phyloP scores from a whole-genome alignment of 768 basidiomycete species.

The Termitomyces titanicus region DNA sequence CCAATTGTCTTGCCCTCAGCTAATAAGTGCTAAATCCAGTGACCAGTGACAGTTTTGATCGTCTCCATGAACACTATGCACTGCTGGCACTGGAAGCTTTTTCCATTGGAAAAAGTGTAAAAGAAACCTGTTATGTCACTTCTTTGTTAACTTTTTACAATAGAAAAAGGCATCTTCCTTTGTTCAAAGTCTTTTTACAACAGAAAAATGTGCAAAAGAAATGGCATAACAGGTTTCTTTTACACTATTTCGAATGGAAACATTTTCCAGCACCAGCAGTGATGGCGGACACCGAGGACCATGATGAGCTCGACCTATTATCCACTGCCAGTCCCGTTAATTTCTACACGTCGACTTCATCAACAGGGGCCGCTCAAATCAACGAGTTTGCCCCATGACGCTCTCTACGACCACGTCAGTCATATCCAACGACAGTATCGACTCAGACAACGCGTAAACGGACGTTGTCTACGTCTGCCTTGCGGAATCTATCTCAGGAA shows the following conservation, averaged over 20 bases:
- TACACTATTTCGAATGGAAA: too few species aligned
- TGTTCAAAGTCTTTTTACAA: too few species aligned
- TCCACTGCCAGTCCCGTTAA: neutral
- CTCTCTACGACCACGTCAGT: slow-evolving; percentile 14
- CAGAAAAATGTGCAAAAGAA: too few species aligned
- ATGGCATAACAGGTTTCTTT: too few species aligned
- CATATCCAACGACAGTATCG: neutral
- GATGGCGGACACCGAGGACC: too few species aligned
- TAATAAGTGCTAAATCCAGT: too few species aligned
- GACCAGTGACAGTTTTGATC: neutral
- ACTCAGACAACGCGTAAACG: slow-evolving; percentile 14
- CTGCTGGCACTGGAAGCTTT: too few species aligned
- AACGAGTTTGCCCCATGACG: slow-evolving; percentile 3
- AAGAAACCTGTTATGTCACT: too few species aligned
- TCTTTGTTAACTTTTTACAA: too few species aligned
- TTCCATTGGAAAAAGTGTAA: too few species aligned
- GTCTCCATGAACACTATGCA: neutral
- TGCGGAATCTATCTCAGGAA: slow-evolving; percentile 16
- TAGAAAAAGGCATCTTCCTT: too few species aligned
- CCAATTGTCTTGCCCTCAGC: neutral
- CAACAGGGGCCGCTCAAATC: neutral
- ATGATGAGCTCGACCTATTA: slow-evolving; percentile 13
- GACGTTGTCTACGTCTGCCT: slow-evolving; percentile 10
- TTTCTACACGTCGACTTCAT: slow-evolving; percentile 5
- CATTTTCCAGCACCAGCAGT: too few species aligned